Base-by-base conservation (phyloP, 2,329 filamentous ascomycete genomes). In the Endoconidiophora laricicola region DNA sequence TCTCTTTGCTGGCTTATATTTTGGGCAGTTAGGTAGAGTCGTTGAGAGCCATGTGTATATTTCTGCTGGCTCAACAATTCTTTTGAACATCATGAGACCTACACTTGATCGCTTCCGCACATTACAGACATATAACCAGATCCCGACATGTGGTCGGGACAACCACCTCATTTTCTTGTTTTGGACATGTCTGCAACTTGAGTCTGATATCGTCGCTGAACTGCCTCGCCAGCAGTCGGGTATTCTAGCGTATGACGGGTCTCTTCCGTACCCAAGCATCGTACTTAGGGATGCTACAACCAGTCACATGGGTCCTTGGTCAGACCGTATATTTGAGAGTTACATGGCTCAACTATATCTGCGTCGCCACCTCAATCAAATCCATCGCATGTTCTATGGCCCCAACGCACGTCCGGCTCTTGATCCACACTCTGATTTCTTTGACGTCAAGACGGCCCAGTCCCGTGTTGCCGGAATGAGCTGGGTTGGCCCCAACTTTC, bases 131-230 rank as follows among this genome's bases (percentile, higher is more conserved):
- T 57, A 63, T 33, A 57, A 57, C 41, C 55, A 63, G 52, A 57
- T 69, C 56, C 64, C 70, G 26, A 24, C 20, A 6, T 33, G 18
- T 37, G 38, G 16, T 16, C 65, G 67, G 43, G 74, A 80, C 57
- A 85, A 87, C 59, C 70, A 81, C 51, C 70, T 82, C 36, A 70
- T 82, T 12, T 73, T 93, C 57, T 82, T 86, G 0, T 95, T 88
- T 59, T 96, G 90, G 90, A 91, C 88, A 6, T 94, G 86, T 61
- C 68, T 95, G 55, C 90, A 96, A 60, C 71, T 96, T 9, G 90
- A 96, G 64, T 94, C 87, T 63, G 90, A 96, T 62, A 86, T 96
- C 43, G 73, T 95, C 44, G 91, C 91, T 2, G 91, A 98, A 64
- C 71, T 96, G 53, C 74, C 69, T 14, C 65, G 77, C 2, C 74